A percentile compares a stretch with the other conserved stretches of the same genome.
phyloP scores from a whole-genome alignment of 164 flowering plant species.

The Umbilicus rupestris region DNA sequence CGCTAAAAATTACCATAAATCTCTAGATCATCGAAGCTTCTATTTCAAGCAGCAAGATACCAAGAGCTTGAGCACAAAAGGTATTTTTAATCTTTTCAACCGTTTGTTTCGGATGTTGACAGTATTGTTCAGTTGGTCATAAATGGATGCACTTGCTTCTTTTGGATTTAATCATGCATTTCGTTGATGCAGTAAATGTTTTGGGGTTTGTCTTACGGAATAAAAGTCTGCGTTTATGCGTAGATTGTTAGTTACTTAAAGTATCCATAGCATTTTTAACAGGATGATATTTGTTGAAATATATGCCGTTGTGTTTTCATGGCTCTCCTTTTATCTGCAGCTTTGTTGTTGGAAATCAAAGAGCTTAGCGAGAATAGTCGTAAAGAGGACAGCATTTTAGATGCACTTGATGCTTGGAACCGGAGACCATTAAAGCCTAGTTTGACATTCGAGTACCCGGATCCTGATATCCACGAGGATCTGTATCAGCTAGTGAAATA shows the following conservation, averaged over 20 bases:
- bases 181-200: not conserved
- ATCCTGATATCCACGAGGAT: slow-evolving; percentile 74
- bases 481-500: slow-evolving; percentile 67
- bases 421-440: slow-evolving; percentile 51
- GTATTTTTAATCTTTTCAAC: slow-evolving; percentile 21
- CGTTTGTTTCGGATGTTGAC: not conserved
- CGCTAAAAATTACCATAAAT: slow-evolving; percentile 81
- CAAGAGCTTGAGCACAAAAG: slow-evolving; percentile 89
- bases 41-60: slow-evolving; percentile 98
- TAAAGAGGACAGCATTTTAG: slow-evolving; percentile 69
- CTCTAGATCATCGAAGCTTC: slow-evolving; percentile 95
- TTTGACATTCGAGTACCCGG: slow-evolving; percentile 58
- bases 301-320: not conserved
- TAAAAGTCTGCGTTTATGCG: not conserved
- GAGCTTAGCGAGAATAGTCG: slow-evolving; percentile 76
- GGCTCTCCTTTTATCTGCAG: slow-evolving; percentile 24
- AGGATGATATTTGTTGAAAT: too few relatives aligned
- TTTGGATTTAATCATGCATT: not conserved
- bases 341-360: slow-evolving; percentile 72
- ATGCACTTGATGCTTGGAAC: slow-evolving; percentile 71
- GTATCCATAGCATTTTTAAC: not conserved
- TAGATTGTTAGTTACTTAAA: not conserved
- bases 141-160: too few relatives aligned
- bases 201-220: not conserved
- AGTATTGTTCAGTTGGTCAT: not conserved